A percentile compares a stretch with the other conserved stretches of the same genome.
These are phyloP conservation scores for Amanita molliuscula DNA, from an alignment of 768 basidiomycete species.

Conservation along the genomic window DNA sequence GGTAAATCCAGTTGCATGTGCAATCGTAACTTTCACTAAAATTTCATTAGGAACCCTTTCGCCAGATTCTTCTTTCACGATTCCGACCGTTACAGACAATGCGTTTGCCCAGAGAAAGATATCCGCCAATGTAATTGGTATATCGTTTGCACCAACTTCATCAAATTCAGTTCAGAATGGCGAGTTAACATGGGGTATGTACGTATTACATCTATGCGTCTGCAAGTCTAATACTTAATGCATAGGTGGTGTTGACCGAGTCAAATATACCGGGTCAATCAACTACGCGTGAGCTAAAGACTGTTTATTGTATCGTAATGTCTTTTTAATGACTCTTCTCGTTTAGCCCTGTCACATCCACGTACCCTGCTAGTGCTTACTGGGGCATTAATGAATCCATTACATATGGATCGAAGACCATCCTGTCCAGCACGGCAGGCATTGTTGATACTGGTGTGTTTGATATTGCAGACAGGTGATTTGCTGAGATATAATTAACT, in stretches of 20 bases:
- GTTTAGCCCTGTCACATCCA: constrained; percentile 35
- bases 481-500: neutral
- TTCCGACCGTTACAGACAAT: constrained; percentile 53
- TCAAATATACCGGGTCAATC: constrained; percentile 33
- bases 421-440: constrained; percentile 37
- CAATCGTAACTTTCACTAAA: neutral
- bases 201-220: constrained; percentile 12
- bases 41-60: constrained; percentile 22
- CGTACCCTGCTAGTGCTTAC: constrained; percentile 34
- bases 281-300: constrained; percentile 24
- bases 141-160: constrained; percentile 41
- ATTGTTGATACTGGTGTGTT: constrained; percentile 47
- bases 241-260: constrained; percentile 31
- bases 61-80: constrained; percentile 15
- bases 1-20: constrained; percentile 14
- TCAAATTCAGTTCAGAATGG: constrained; percentile 26
- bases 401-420: constrained; percentile 35
- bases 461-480: neutral
- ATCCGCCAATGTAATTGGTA: constrained; percentile 28
- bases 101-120: constrained; percentile 32
- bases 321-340: neutral
- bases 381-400: constrained; percentile 56
- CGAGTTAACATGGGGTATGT: constrained; percentile 42
- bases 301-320: neutral
- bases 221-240: constrained; percentile 8